Evolutionary conservation across 78 protist genomes (phyloP).

Genomic region (Dictyostelium brefeldianum): DNA sequence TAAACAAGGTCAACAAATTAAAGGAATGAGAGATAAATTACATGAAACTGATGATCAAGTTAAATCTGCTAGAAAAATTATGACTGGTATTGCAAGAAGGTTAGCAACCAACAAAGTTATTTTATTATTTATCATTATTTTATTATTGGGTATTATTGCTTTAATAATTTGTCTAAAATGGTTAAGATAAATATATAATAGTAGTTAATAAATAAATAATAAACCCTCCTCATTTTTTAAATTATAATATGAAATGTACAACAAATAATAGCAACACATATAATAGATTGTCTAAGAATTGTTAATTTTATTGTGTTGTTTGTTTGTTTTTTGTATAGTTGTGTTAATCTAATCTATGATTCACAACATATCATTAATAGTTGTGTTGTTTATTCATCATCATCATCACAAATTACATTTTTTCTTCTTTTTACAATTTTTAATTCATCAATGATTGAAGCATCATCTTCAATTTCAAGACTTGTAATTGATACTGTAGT

Average conservation of each 20-base stretch:
- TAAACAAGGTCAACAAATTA: constrained; percentile 56
- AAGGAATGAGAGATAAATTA: constrained; percentile 42
- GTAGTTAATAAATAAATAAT: neutral
- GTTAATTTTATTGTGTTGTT: neutral
- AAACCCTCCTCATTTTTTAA: neutral
- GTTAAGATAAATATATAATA: constrained; percentile 10
- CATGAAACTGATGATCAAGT: constrained; percentile 73
- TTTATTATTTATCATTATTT: constrained; percentile 60
- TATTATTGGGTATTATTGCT: constrained; percentile 53
- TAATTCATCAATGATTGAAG: neutral
- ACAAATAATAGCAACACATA: no score
- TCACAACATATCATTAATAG: neutral
- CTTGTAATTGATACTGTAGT: neutral
- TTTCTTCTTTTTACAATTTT: constrained; percentile 36
- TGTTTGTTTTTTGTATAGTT: neutral
- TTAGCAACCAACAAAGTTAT: constrained; percentile 75
- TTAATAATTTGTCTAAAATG: constrained; percentile 68
- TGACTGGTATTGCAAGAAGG: constrained; percentile 69
- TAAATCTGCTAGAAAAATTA: constrained; percentile 45
- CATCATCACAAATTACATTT: neutral
- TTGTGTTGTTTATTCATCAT: constrained; percentile 2
- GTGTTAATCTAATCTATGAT: constrained; percentile 9
- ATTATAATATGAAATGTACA: no score
- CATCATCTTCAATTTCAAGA: neutral
- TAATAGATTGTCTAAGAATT: neutral